Evolutionary conservation across 768 basidiomycete genomes (phyloP).

Genomic region (Termitomyces sp.): DNA sequence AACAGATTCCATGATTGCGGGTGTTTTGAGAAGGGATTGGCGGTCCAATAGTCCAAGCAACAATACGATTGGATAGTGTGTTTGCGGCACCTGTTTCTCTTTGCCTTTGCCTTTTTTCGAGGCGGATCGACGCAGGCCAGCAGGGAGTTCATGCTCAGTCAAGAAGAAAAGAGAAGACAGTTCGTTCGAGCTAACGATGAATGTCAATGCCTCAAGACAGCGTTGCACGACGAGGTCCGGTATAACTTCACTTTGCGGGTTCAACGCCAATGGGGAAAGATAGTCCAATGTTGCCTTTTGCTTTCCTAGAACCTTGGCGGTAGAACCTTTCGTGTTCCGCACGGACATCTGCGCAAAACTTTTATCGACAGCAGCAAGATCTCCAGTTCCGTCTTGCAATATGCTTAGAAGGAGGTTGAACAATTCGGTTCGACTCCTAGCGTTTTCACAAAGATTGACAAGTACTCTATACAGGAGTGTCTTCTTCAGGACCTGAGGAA

Average conservation of each 20-base stretch:
- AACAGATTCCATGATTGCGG: slow-evolving; percentile 90
- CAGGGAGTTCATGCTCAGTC: slow-evolving; percentile 87
- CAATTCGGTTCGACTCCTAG: slow-evolving; percentile 84
- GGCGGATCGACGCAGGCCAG: slow-evolving; percentile 61
- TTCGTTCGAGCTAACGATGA: slow-evolving; percentile 83
- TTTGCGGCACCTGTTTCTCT: slow-evolving; percentile 76
- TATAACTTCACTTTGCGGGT: slow-evolving; percentile 68
- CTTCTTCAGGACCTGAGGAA: slow-evolving; percentile 88
- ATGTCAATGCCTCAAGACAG: slow-evolving; percentile 86
- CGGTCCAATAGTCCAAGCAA: slow-evolving; percentile 86
- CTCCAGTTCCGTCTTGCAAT: slow-evolving; percentile 91
- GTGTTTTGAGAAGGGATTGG: slow-evolving; percentile 77
- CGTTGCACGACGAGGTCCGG: slow-evolving; percentile 94
- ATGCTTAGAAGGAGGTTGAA: slow-evolving; percentile 94
- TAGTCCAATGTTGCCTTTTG: slow-evolving; percentile 59
- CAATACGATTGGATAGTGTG: slow-evolving; percentile 88
- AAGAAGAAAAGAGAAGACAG: slow-evolving; percentile 89
- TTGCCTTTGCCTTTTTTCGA: slow-evolving; percentile 94
- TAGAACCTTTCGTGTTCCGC: slow-evolving; percentile 46
- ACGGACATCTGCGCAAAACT: slow-evolving; percentile 91
- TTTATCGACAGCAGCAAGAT: slow-evolving; percentile 86
- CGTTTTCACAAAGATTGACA: slow-evolving; percentile 93
- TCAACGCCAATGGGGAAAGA: slow-evolving; percentile 41
- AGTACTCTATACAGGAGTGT: slow-evolving; percentile 83
- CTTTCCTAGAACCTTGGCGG: slow-evolving; percentile 62